Conservation (phyloP, 495 filamentous ascomycete genomes). For the Aspergillus panamensis region DNA sequence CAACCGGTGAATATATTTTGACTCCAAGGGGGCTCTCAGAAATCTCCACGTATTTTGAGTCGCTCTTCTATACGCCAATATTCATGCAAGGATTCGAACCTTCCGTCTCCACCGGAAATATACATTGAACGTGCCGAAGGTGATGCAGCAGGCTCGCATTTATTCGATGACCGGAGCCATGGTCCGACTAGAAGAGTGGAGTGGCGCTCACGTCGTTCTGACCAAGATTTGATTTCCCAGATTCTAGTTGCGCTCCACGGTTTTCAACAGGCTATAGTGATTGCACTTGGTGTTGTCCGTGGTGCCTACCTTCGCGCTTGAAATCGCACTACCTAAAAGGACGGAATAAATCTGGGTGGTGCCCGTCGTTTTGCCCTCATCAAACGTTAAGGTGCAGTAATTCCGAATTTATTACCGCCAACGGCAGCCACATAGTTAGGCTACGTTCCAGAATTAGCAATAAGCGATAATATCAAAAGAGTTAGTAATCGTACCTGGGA, state of each 20-base stretch:
- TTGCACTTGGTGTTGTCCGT: constrained; percentile 63
- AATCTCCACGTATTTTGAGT: too few relatives aligned
- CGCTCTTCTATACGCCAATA: too few relatives aligned
- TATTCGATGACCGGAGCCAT: neutral
- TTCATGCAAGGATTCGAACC: too few relatives aligned
- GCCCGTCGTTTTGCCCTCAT: constrained; percentile 56
- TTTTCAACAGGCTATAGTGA: constrained; percentile 64
- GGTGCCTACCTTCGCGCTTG: constrained; percentile 51
- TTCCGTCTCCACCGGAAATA: too few relatives aligned
- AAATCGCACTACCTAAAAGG: constrained; percentile 60
- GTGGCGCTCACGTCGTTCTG: constrained; percentile 65
- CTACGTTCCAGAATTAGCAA: neutral
- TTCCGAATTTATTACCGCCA: constrained; percentile 60
- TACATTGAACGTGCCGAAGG: too few relatives aligned
- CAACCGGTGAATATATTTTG: too few relatives aligned
- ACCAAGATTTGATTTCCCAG: constrained; percentile 58
- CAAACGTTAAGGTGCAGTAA: constrained; percentile 59
- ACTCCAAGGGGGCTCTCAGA: too few relatives aligned
- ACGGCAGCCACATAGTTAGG: constrained; percentile 63
- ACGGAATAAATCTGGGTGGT: constrained; percentile 54
- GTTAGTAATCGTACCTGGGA: constrained; percentile 37
- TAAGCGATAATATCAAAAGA: neutral
- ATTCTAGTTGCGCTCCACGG: constrained; percentile 61
- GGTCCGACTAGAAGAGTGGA: neutral
- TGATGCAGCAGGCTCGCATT: too few relatives aligned